Conservation (phyloP, 2,329 filamentous ascomycete species). For the Xylaria arbuscula region DNA sequence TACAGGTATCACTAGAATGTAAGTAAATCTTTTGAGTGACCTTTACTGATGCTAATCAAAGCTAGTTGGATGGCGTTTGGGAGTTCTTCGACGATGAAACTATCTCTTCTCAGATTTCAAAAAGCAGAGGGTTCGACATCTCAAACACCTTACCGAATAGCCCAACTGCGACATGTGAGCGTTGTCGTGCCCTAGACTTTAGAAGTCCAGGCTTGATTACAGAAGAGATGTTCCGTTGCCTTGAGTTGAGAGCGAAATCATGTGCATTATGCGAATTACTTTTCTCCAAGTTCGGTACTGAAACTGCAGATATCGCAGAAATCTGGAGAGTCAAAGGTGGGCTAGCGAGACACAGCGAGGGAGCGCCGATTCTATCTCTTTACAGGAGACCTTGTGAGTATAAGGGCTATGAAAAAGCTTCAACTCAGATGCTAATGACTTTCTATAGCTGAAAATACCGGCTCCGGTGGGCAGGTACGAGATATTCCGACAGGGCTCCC, state of each 20-base stretch:
- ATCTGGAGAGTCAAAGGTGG: constrained; percentile 24
- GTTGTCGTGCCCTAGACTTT: constrained; percentile 12
- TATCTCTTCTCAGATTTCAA: not conserved
- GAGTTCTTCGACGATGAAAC: constrained; percentile 1
- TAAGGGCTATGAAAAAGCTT: not conserved
- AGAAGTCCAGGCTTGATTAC: not conserved
- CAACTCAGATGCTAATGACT: not conserved
- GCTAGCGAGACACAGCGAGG: not conserved
- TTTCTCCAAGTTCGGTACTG: not conserved
- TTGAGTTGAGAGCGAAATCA: not conserved
- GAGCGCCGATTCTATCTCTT: constrained; percentile 16
- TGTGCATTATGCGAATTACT: constrained; percentile 17
- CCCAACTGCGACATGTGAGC: constrained; percentile 6
- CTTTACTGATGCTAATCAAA: not conserved
- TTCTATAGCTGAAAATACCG: not conserved
- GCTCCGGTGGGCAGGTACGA: not conserved
- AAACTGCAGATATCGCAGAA: not conserved
- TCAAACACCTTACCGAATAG: not conserved
- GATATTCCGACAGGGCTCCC: constrained; percentile 19
- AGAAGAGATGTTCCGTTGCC: not conserved
- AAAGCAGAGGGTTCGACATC: not conserved
- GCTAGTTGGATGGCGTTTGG: constrained; percentile 18
- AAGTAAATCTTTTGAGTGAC: not conserved
- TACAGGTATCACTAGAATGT: not conserved
- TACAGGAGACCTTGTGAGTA: constrained; percentile 18